Conservation (phyloP, 768 basidiomycete genomes). For the Mrakia blollopis region DNA sequence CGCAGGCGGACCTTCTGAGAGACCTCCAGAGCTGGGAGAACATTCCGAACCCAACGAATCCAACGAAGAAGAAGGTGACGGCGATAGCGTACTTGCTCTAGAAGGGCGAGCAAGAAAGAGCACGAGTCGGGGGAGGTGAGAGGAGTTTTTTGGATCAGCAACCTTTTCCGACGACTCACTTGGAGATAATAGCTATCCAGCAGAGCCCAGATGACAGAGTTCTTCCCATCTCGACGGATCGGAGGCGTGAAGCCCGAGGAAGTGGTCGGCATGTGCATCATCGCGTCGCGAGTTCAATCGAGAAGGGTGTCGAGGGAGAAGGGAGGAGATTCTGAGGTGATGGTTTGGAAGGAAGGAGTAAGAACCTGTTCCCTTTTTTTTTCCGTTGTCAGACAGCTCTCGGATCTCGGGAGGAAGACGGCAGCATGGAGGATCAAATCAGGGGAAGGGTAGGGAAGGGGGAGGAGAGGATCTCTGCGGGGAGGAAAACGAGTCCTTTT, state of each 20-base stretch:
- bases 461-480: too few species aligned
- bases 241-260: constrained; percentile 3
- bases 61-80: constrained; percentile 3
- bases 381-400: too few species aligned
- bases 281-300: neutral
- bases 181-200: neutral
- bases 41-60: neutral
- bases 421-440: too few species aligned
- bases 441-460: too few species aligned
- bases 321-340: neutral
- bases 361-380: too few species aligned
- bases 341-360: too few species aligned
- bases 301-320: neutral
- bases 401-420: too few species aligned
- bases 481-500: too few species aligned
- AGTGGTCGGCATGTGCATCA: neutral
- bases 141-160: too few species aligned
- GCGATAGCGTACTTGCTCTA: neutral
- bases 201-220: neutral
- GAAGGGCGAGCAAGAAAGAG: too few species aligned
- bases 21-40: neutral
- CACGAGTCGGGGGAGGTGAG: too few species aligned
- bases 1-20: neutral
- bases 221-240: neutral
- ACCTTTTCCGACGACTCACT: too few species aligned